Evolutionary conservation across 768 basidiomycete genomes (phyloP), one percentile per base, ranked within the genome.

Genomic region (Amanita rubescens): DNA sequence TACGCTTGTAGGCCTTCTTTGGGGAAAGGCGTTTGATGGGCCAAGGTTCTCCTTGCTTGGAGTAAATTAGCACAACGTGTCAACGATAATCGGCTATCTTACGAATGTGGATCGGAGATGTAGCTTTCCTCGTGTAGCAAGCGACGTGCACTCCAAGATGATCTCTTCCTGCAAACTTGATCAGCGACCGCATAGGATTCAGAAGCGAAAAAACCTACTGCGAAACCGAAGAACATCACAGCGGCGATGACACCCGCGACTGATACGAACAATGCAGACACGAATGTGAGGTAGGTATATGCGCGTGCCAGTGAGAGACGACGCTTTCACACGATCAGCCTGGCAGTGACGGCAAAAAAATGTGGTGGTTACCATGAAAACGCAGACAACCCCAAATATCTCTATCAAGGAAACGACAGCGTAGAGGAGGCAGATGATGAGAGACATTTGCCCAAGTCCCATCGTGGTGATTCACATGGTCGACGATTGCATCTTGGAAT

Each of bases 31-130:
- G 57, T 34, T 63, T 64, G 12, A 56, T 41, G 2, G 69, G 70
- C 67, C 69, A 71, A 34, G 65, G 62, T 9, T 59, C 63, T 14
- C 64, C 63, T 25, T 68, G 65, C 71, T 73, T 14, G 32, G 32
- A 42, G 50, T 30, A 33, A 3, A 14, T 48, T 34, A 54, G 15
- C 24, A 22, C 14, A 22, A 39, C 32, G 17, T 2, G 33, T 15
- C 11, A 30, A 0, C 22, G 19, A 35, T 19, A 17, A 25, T 4
- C 2, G 14, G 30, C n/a, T 38, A 22, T 6, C 67, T 58, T 49
- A 75, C 74, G 55, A 73, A 73, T 42, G 69, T 57, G 6, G 72
- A 68, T 56, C 71, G 73, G 55, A 70, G 65, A 15, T 61, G 59
- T 30, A 64, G 60, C 33, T 68, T 63, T 22, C 72, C 71, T 32